Percentiles rank a stretch among this genome's conserved stretches.
phyloP scores from a whole-genome alignment of 2,329 filamentous ascomycete species.

The Ophioceras dolichostomum region DNA sequence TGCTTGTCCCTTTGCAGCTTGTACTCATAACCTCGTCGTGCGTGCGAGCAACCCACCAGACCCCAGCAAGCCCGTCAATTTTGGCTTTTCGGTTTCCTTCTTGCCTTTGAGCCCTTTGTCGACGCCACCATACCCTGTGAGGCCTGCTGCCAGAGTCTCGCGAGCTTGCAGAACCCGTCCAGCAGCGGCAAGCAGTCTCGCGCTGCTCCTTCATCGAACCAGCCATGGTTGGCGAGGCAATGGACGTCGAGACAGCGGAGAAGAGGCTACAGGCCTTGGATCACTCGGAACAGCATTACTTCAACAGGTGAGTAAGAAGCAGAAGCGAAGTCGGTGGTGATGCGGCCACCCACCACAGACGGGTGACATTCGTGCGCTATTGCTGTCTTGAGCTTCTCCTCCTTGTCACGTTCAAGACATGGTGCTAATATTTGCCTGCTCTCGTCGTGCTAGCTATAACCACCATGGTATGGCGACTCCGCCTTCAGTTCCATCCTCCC shows the following conservation, averaged over 20 bases:
- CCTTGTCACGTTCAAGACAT: background rate
- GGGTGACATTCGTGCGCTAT: constrained; percentile 24
- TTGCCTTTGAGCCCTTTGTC: too few species aligned
- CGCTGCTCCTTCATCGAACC: too few species aligned
- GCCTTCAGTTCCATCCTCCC: background rate
- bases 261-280: constrained; percentile 60
- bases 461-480: constrained; percentile 64
- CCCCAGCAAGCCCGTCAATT: too few species aligned
- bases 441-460: constrained; percentile 61
- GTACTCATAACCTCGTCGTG: too few species aligned
- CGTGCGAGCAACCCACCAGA: too few species aligned
- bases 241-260: constrained; percentile 49
- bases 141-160: too few species aligned
- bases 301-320: constrained; percentile 76
- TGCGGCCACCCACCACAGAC: constrained; percentile 4
- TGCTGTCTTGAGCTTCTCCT: background rate
- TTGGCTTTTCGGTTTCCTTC: too few species aligned
- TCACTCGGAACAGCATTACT: constrained; percentile 97
- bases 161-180: background rate
- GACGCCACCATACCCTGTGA: too few species aligned
- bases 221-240: constrained; percentile 32
- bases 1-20: too few species aligned
- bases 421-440: background rate
- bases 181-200: background rate
- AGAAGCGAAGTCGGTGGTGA: too few species aligned